Percentiles rank a stretch among this genome's conserved stretches.
phyloP scores from a whole-genome alignment of 768 basidiomycete genomes.

The Tephrocybe rancida region DNA sequence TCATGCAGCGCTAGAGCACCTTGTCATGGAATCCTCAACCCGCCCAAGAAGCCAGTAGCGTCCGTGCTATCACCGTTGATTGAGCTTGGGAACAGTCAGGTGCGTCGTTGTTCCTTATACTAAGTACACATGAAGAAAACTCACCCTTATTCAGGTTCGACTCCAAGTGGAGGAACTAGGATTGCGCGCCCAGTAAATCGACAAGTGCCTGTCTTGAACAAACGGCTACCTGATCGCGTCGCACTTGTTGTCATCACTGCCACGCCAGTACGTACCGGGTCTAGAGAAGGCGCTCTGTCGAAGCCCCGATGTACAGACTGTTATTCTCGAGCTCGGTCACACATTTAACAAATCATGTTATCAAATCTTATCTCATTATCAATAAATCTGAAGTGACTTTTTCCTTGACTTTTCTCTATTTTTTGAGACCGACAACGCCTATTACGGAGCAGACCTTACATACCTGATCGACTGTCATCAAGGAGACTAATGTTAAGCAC shows the following conservation, averaged over 20 bases:
- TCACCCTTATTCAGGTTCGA: conserved; percentile 7
- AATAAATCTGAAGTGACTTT: too few species aligned
- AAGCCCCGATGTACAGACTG: conserved; percentile 16
- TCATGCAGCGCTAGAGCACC: conserved; percentile 12
- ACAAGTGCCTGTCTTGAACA: conserved; percentile 15
- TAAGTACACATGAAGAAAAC: neutral
- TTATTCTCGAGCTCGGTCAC: conserved; percentile 15
- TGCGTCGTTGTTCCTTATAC: conserved; percentile 9
- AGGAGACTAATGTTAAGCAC: too few species aligned
- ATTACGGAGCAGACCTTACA: too few species aligned
- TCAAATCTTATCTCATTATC: conserved; percentile 10
- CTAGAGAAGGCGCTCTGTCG: conserved; percentile 9
- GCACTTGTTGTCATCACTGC: conserved; percentile 17
- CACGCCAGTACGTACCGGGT: conserved; percentile 9
- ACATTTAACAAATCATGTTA: too few species aligned
- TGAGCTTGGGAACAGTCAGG: conserved; percentile 25
- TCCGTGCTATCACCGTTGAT: conserved; percentile 24
- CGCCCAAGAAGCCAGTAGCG: conserved; percentile 14
- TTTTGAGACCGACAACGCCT: too few species aligned
- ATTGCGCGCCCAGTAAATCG: conserved; percentile 18
- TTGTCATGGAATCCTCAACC: conserved; percentile 7
- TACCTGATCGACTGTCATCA: too few species aligned
- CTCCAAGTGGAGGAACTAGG: conserved; percentile 22
- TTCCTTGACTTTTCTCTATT: too few species aligned
- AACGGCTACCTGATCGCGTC: conserved; percentile 18